Evolutionary conservation across 164 flowering plant species (phyloP), one percentile per base, ranked within the genome.

Genomic region (Tetracentron sinense): DNA sequence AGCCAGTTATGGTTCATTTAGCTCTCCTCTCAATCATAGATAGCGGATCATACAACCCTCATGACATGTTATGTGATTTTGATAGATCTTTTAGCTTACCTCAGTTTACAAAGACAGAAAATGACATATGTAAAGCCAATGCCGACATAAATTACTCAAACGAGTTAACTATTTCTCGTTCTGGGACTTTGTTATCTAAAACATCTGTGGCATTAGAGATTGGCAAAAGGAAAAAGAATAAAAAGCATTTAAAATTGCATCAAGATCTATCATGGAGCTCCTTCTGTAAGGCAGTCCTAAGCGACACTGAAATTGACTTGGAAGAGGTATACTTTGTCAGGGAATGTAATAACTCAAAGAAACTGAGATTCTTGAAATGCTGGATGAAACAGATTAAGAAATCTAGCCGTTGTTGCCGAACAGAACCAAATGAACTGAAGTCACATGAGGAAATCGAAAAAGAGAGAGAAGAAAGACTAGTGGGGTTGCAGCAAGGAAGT

Each of bases 381-480:
- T 94, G 99, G 99, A 80, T 84, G 86, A 91, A 85, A 61, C 96
- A 94, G 75, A 72, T 79, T n/a, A 76, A 48, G 60, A 82, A 72
- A 58, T 70, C 60, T 35, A 54, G 60, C 14, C 30, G 44, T 48
- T 54, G 27, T 55, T 21, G 33, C 38, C 63, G 49, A 26, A 30
- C 2, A 6, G 25, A 52, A 48, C 56, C 61, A 38, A 64, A 61
- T 44, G 64, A 31, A 51, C 55, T 67, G 35, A 62, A 74, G 61
- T 47, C 60, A 60, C 59, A 57, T 27, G 42, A 58, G 21, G 72
- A 59, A 6, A 68, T 23, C 17, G 27, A 60, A 55, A 60, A 65
- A 63, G 85, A 79, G 51, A 44, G 50, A 25, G 69, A 76, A 27
- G 69, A 73, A 14, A 69, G 72, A 64, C 20, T 69, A 28, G 25